Evolutionary conservation across 148 eudicot species (phyloP), one percentile per base, ranked within the genome.

Genomic region (Talinum fruticosum): DNA sequence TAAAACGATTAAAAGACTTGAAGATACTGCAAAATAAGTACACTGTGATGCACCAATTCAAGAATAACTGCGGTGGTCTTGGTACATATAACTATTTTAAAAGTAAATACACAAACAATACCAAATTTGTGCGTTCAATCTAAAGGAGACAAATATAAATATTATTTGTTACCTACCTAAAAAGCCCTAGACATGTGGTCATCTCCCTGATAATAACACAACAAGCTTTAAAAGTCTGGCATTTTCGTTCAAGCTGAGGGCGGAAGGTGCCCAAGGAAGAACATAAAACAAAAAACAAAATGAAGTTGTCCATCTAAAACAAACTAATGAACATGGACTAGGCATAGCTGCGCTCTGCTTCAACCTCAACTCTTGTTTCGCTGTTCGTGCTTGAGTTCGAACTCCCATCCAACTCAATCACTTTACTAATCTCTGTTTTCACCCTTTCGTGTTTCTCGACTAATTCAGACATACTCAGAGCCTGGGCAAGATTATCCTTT

Each of bases 401-500:
- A 80, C 76, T 87, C 68, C 80, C 90, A 80, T 87, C 71, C 14
- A 86, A 78, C 70, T 83, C 84, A 21, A 69, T 26, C 19, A 71
- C 80, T 84, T 86, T 84, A 26, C 79, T 74, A 65, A 93, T 77
- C 79, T 90, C 96, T 8, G 81, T 83, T 82, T 71, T 79, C 72
- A 90, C 75, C 78, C 71, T 82, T 79, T 83, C 88, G 34, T 87
- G 83, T 84, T 86, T 87, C 74, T 82, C 86, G 64, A 83, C 84
- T 28, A 90, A 76, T 53, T 86, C 96, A 0, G 90, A 81, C 10
- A 80, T 78, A 66, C 81, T 83, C 49, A 95, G 65, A 61, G 89
- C 91, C 79, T 89, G 80, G 24, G 81, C 84, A 54, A 94, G 73
- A 61, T 76, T 78, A 75, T 86, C 85, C 85, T 84, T 94, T 81